Evolutionary conservation across 331 rosid genomes (phyloP).

Genomic region (Phaseolus coccineus): DNA sequence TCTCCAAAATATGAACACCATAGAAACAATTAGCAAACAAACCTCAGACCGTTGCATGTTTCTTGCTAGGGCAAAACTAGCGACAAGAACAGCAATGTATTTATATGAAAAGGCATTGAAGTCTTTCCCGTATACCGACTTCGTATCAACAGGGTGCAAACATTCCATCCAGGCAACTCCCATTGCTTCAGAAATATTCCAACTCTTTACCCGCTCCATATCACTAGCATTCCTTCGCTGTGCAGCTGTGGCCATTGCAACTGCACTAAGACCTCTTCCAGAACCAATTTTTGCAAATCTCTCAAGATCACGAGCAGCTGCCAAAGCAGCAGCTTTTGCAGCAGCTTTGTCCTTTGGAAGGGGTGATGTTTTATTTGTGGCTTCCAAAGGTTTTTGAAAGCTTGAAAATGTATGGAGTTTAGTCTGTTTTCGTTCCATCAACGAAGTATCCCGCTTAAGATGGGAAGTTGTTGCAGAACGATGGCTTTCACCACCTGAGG

Average conservation of each 20-base stretch:
- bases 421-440: constrained; percentile 78
- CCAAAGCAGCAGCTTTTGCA: constrained; percentile 97
- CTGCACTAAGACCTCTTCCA: constrained; percentile 96
- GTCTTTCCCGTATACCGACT: constrained; percentile 91
- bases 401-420: constrained; percentile 91
- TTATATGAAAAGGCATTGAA: constrained; percentile 86
- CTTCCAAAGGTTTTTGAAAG: constrained; percentile 80
- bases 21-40: constrained; percentile 48
- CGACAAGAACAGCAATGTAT: constrained; percentile 90
- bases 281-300: constrained; percentile 88
- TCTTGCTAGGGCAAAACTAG: constrained; percentile 96
- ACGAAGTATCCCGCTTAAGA: constrained; percentile 81
- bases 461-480: constrained; percentile 61
- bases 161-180: constrained; percentile 99
- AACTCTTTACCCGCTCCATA: constrained; percentile 81
- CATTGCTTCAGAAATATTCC: constrained; percentile 95
- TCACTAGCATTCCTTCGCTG: constrained; percentile 86
- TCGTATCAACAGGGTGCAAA: constrained; percentile 87
- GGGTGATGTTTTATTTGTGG: constrained; percentile 60
- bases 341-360: constrained; percentile 94
- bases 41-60: constrained; percentile 98
- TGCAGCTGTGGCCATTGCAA: constrained; percentile 98
- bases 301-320: constrained; percentile 95
- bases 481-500: constrained; percentile 84
- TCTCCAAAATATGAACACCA: constrained; percentile 38